These are phyloP conservation scores for Colletotrichum shisoi DNA, from an alignment of 2,329 filamentous ascomycete genomes.

Conservation along the genomic window DNA sequence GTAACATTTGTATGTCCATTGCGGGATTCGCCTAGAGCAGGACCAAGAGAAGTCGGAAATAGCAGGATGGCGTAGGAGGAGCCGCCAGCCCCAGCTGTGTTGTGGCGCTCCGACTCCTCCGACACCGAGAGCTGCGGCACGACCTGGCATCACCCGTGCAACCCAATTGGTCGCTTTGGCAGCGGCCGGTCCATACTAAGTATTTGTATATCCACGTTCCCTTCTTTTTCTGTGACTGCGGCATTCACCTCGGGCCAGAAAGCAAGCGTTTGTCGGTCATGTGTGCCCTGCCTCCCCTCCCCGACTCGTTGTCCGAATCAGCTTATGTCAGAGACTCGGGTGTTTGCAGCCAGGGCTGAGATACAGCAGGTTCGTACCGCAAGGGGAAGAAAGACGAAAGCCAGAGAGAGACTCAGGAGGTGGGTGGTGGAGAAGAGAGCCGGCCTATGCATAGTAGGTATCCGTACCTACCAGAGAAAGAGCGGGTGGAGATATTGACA, in stretches of 20 bases:
- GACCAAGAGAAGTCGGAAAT: conserved; percentile 28
- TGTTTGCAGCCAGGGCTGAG: background rate
- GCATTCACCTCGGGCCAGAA: background rate
- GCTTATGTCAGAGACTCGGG: background rate
- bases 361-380: background rate
- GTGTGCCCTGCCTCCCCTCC: conserved; percentile 10
- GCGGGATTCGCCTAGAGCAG: conserved; percentile 4
- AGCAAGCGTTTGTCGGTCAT: background rate
- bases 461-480: background rate
- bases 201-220: background rate
- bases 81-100: conserved; percentile 18
- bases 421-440: background rate
- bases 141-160: conserved; percentile 24
- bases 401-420: no score
- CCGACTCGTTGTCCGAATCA: conserved; percentile 10
- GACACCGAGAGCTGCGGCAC: conserved; percentile 30
- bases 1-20: background rate
- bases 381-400: no score
- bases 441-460: no score
- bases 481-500: background rate
- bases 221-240: conserved; percentile 6
- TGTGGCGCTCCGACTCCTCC: conserved; percentile 23
- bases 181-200: conserved; percentile 5
- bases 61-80: conserved; percentile 27
- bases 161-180: conserved; percentile 22